phyloP scores from a whole-genome alignment of 1,139 yeast species.

The Saccharomyces hybrid region DNA sequence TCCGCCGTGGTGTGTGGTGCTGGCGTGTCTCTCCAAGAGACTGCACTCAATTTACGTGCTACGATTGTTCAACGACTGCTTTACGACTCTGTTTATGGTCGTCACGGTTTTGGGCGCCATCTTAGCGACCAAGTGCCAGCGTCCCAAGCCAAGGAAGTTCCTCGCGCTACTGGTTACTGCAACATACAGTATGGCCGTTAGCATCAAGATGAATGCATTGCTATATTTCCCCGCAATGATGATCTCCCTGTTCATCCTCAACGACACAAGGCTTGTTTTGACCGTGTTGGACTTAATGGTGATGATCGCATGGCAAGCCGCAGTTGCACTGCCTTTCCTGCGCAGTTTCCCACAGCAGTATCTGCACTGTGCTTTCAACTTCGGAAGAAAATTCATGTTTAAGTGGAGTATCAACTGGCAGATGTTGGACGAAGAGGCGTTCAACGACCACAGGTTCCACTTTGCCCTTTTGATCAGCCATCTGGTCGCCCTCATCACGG shows the following conservation, averaged over 20 bases:
- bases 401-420: conserved; percentile 95
- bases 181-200: conserved; percentile 59
- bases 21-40: conserved; percentile 65
- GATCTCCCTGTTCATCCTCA: conserved; percentile 45
- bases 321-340: conserved; percentile 51
- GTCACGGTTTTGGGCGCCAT: conserved; percentile 51
- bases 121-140: conserved; percentile 34
- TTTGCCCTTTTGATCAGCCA: conserved; percentile 47
- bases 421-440: conserved; percentile 55
- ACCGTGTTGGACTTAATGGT: conserved; percentile 22
- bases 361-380: conserved; percentile 62
- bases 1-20: conserved; percentile 57
- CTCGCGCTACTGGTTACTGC: conserved; percentile 37
- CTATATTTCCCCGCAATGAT: conserved; percentile 72
- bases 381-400: conserved; percentile 63
- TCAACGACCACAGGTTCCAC: conserved; percentile 51
- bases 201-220: conserved; percentile 86
- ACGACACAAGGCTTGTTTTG: conserved; percentile 41
- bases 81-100: conserved; percentile 62
- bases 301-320: conserved; percentile 38
- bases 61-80: conserved; percentile 82
- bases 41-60: conserved; percentile 78
- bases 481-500: conserved; percentile 34
- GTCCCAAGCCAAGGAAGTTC: conserved; percentile 6
- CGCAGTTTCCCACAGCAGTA: conserved; percentile 43